A percentile compares a stretch with the other conserved stretches of the same genome.
phyloP scores from a whole-genome alignment of 441 rosid genomes.

The Biscutella laevigata region DNA sequence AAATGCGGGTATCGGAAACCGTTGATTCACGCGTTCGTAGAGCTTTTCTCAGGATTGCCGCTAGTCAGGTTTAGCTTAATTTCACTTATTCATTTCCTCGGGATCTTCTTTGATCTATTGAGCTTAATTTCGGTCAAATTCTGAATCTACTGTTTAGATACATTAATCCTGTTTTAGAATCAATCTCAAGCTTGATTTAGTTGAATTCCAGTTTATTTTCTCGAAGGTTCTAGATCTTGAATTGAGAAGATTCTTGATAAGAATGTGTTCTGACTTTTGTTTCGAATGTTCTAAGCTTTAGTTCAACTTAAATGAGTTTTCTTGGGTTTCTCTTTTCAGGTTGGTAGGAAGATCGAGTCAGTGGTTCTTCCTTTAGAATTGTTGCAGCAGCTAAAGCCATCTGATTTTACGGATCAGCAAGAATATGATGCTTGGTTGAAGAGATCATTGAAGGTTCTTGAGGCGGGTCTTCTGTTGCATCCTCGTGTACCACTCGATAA shows the following conservation, averaged over 20 bases:
- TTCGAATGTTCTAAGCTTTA: background rate
- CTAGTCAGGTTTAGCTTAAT: constrained; percentile 62
- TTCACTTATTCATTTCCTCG: background rate
- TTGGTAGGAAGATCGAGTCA: constrained; percentile 77
- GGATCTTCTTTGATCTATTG: constrained; percentile 10
- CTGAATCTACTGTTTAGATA: constrained; percentile 1
- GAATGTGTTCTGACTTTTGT: background rate
- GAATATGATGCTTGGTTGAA: constrained; percentile 83
- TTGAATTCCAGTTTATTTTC: background rate
- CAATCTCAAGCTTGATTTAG: background rate
- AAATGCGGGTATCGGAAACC: constrained; percentile 70
- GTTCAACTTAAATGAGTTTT: background rate
- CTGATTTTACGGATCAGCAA: constrained; percentile 82
- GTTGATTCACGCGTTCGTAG: constrained; percentile 79
- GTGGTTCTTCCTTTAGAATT: constrained; percentile 86
- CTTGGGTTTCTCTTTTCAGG: constrained; percentile 35
- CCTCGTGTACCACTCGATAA: constrained; percentile 79
- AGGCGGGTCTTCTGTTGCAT: constrained; percentile 79
- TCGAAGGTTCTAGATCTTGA: background rate
- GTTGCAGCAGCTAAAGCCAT: constrained; percentile 78
- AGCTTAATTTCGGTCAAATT: constrained; percentile 14
- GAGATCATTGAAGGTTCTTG: constrained; percentile 73
- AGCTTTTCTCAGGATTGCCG: constrained; percentile 77
- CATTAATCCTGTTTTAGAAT: background rate
- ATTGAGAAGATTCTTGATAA: background rate